Base-by-base conservation (phyloP, 176 grass and related monocot species). In the Chloris gayana region DNA sequence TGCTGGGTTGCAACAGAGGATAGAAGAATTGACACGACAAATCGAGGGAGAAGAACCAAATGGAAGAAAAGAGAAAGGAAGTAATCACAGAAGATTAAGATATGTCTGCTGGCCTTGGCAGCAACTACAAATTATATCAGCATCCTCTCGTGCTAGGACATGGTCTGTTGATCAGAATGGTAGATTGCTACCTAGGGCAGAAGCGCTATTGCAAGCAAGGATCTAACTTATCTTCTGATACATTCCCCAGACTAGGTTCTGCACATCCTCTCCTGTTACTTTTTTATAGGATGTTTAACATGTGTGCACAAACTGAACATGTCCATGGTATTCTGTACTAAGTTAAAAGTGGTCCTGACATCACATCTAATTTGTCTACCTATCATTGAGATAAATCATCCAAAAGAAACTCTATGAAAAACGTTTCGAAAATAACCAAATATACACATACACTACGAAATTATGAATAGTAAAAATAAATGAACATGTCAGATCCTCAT, bases 11-110 rank as follows among this genome's bases (percentile, higher is more conserved):
- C 83, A 73, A 59, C 87, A 94, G 32, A 85, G 77, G 76, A 94
- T 94, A 77, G 92, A 94, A 83, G 89, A 94, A 45, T 88, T 94
- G 34, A 97, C 85, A 10, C 88, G 66, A 80, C 87, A 94, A 87
- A 76, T 92, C 3, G 89, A 97, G 31, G 64, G 89, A 83, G 85
- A 90, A 72, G 87, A 91, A 42, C 77, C 9, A 33, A 67, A 59
- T 61, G 39, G 47, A 73, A 81, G 69, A 82, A 88, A 80, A 80
- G 80, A 84, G 53, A 42, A 45, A 69, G 67, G 22, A 13, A 79
- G 29, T 47, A 27, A 42, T 47, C 41, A 14, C 53, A 87, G 47
- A 83, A 85, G 77, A 81, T 59, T 85, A 57, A 88, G 91, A 74
- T 72, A 88, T 37, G 35, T 80, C 65, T 94, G 91, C 75, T 97